Conservation (phyloP, 257 asterid genomes). For the Przewalskia tangutica region DNA sequence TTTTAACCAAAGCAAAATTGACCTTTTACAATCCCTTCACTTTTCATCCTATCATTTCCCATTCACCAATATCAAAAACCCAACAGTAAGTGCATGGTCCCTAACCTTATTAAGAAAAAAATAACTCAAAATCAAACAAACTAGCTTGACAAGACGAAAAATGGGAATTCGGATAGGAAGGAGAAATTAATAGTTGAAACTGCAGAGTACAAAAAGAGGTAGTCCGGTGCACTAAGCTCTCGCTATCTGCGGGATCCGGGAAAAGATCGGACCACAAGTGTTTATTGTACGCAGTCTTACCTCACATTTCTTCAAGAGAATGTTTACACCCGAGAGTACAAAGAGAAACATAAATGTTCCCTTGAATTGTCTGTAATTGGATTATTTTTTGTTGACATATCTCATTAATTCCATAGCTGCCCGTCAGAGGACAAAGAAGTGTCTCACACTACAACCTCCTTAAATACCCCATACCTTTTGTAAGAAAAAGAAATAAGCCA, state of each 20-base stretch:
- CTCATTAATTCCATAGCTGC: not conserved
- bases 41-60: too few species aligned
- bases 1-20: too few species aligned
- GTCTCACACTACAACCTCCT: not conserved
- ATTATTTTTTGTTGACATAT: not conserved
- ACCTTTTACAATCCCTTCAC: too few species aligned
- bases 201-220: not conserved
- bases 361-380: not conserved
- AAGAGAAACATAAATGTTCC: not conserved
- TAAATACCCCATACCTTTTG: conserved; percentile 1
- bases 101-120: not conserved
- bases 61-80: too few species aligned
- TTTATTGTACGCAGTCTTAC: too few species aligned
- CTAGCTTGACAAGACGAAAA: not conserved
- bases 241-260: too few species aligned
- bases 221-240: too few species aligned
- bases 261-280: too few species aligned
- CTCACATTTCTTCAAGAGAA: too few species aligned
- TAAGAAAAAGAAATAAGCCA: not conserved
- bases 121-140: not conserved
- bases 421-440: not conserved
- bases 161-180: not conserved
- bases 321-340: too few species aligned
- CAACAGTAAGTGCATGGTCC: not conserved
- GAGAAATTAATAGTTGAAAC: not conserved